Evolutionary conservation across 164 flowering plant genomes (phyloP), one percentile per base, ranked within the genome.

Genomic region (Macadamia integrifolia): DNA sequence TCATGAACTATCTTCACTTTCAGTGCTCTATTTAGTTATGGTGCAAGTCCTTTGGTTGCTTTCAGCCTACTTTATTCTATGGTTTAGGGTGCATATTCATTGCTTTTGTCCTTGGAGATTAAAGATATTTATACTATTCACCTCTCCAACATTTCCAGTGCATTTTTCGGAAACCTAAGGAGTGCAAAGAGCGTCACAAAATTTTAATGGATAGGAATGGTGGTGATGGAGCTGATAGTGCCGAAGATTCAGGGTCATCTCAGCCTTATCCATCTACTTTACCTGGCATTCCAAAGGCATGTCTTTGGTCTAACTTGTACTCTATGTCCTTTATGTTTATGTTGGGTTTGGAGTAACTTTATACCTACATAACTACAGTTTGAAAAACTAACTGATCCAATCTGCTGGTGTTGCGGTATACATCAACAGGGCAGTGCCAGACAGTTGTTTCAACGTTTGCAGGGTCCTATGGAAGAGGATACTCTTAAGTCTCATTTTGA

Each of bases 211-310:
- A 95, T 74, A 83, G 77, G 73, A 80, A 76, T 75, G 73, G 86
- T 78, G 88, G 89, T 74, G 98, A 92, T 80, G 97, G 94, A 29
- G 95, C 96, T 68, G 97, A 88, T 72, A 92, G 96, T 85, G 98
- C 94, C 62, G 99, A 92, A 69, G 97, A 92, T 80, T 92, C 98
- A 32, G 94, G 97, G 55, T 86, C 98, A 72, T 95, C 99, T 68
- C 97, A 91, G 71, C 86, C 97, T 66, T 92, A 92, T 72, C 89
- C 95, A 35, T 89, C 96, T 66, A 88, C 94, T 60, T 79, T 92
- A 73, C 94, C 98, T 71, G 99, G 98, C 72, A 91, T 95, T 69
- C 98, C 98, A n/a, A 89, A 95, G 93, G 99, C 81, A 73, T 48
- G 76, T 13, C 18, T 66, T 28, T 67, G 60, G 72, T 49, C 52